A percentile compares a stretch with the other conserved stretches of the same genome.
phyloP scores from a whole-genome alignment of 768 basidiomycete genomes.

The Coprinopsis sp. region DNA sequence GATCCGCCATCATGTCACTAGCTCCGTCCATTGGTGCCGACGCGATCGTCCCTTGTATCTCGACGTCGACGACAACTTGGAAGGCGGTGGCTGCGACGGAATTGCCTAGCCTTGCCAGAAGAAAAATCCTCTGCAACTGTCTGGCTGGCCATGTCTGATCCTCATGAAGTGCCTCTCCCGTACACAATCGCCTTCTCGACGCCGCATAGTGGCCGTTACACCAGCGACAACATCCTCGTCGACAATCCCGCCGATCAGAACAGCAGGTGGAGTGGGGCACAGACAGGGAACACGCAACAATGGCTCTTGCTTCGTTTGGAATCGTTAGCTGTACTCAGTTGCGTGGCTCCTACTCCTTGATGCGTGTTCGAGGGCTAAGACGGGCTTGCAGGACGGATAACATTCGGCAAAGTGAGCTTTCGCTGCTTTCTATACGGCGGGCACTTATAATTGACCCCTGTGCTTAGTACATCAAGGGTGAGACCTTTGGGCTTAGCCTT shows the following conservation, averaged over 20 bases:
- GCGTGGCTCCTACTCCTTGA: constrained; percentile 1
- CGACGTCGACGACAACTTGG: no score
- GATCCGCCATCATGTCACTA: no score
- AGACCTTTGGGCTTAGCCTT: no score
- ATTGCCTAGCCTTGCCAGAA: no score
- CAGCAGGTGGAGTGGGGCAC: constrained; percentile 74
- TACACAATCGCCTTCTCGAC: constrained; percentile 59
- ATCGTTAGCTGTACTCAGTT: constrained; percentile 58
- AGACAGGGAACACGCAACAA: constrained; percentile 54
- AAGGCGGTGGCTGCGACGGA: no score
- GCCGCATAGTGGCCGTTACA: constrained; percentile 69
- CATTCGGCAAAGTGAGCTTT: constrained; percentile 69
- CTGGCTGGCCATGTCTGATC: constrained; percentile 2
- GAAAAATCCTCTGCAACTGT: no score
- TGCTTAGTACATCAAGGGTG: no score
- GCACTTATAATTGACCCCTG: constrained; percentile 11
- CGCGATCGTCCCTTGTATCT: no score
- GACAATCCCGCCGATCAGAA: constrained; percentile 59
- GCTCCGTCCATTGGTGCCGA: no score
- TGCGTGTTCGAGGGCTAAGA: constrained; percentile 1
- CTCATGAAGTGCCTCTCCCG: constrained; percentile 26
- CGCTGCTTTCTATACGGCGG: constrained; percentile 1
- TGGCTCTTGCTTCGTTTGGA: constrained; percentile 71
- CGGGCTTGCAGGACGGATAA: constrained; percentile 53
- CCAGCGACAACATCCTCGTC: constrained; percentile 62